phyloP scores from a whole-genome alignment of 2,329 filamentous ascomycete genomes.

The Colletotrichum limetticola region DNA sequence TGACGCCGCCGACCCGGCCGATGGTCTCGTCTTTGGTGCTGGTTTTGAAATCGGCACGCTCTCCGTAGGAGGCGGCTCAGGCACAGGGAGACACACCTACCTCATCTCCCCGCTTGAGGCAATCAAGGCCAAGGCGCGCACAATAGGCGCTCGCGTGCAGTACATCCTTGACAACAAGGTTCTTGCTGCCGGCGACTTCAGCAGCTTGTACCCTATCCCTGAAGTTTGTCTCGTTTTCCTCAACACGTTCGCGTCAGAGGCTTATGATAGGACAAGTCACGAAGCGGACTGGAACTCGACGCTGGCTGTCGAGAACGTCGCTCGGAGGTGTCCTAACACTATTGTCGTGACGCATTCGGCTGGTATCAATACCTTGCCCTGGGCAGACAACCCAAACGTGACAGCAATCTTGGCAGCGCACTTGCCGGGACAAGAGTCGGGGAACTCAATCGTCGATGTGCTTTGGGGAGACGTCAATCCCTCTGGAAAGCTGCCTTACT shows the following conservation, averaged over 20 bases:
- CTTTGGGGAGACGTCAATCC: slow-evolving; percentile 69
- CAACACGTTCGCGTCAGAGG: slow-evolving; percentile 74
- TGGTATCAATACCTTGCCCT: slow-evolving; percentile 67
- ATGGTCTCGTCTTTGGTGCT: slow-evolving; percentile 40
- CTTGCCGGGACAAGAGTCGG: slow-evolving; percentile 79
- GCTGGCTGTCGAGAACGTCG: slow-evolving; percentile 64
- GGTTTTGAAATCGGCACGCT: slow-evolving; percentile 71
- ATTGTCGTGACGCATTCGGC: slow-evolving; percentile 72
- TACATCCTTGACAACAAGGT: slow-evolving; percentile 54
- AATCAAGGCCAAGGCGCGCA: slow-evolving; percentile 66
- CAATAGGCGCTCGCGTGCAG: slow-evolving; percentile 63
- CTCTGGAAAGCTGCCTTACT: slow-evolving; percentile 61
- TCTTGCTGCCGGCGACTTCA: slow-evolving; percentile 61
- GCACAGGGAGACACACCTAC: slow-evolving; percentile 71
- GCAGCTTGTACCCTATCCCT: slow-evolving; percentile 59
- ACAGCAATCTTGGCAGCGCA: slow-evolving; percentile 83
- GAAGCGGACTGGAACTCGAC: slow-evolving; percentile 73
- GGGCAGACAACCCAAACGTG: slow-evolving; percentile 71
- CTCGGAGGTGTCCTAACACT: slow-evolving; percentile 62
- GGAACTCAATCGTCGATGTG: slow-evolving; percentile 79
- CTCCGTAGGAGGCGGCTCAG: slow-evolving; percentile 75
- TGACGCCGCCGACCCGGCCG: slow-evolving; percentile 61
- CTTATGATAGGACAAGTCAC: slow-evolving; percentile 68
- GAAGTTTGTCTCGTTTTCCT: slow-evolving; percentile 76
- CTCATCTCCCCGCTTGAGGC: slow-evolving; percentile 73